A percentile compares a stretch with the other conserved stretches of the same genome.
phyloP scores from a whole-genome alignment of 2,329 filamentous ascomycete species.

The Chaetomium strumarium region DNA sequence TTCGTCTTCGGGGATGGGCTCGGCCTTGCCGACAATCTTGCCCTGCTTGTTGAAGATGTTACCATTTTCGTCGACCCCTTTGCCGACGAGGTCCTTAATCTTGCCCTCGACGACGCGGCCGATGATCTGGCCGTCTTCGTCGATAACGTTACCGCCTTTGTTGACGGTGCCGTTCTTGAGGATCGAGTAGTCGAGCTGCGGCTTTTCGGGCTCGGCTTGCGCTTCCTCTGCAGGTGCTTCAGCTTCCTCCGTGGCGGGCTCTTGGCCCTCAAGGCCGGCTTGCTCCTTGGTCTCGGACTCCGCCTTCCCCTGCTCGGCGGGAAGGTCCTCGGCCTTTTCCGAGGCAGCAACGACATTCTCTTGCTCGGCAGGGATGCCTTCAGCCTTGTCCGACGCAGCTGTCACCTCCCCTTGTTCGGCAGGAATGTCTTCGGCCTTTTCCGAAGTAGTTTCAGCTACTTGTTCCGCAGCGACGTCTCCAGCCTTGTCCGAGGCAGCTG shows the following conservation, averaged over 20 bases:
- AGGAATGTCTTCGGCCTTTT: not conserved
- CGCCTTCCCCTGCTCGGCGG: not conserved
- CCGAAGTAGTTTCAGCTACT: not conserved
- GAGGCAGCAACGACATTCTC: too few species aligned
- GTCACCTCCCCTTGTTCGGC: not conserved
- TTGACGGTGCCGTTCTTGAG: slow-evolving; percentile 53
- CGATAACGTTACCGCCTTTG: slow-evolving; percentile 53
- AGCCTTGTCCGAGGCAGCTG: slow-evolving; percentile 8
- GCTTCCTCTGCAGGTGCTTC: not conserved
- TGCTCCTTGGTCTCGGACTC: slow-evolving; percentile 5
- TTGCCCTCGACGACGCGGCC: slow-evolving; percentile 61
- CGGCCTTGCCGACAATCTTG: slow-evolving; percentile 60
- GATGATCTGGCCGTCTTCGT: slow-evolving; percentile 47
- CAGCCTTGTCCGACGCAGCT: slow-evolving; percentile 7
- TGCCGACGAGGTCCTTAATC: slow-evolving; percentile 56
- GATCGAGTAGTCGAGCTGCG: slow-evolving; percentile 39
- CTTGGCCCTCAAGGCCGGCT: not conserved
- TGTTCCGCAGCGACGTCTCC: not conserved
- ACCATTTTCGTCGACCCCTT: slow-evolving; percentile 59
- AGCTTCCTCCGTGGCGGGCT: not conserved
- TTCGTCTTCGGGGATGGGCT: slow-evolving; percentile 55
- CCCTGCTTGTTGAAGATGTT: slow-evolving; percentile 67
- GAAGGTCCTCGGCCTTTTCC: not conserved
- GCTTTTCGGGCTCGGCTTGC: slow-evolving; percentile 24
- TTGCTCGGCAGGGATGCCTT: not conserved